Percentiles rank a stretch among this genome's conserved stretches.
These are phyloP conservation scores for Fusarium zealandicum DNA, from an alignment of 2,329 filamentous ascomycete species.

Conservation along the genomic window DNA sequence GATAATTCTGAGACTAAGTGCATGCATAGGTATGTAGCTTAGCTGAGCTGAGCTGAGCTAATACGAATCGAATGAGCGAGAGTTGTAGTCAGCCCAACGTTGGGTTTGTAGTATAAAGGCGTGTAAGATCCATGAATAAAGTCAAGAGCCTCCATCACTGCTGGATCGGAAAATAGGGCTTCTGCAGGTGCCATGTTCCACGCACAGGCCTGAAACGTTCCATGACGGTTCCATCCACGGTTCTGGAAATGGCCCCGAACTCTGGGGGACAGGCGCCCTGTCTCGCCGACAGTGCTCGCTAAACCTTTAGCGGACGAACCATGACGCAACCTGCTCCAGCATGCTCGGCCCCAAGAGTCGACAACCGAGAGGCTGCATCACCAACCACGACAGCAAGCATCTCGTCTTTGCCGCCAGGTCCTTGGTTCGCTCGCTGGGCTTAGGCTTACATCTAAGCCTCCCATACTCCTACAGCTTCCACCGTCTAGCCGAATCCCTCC, in stretches of 20 bases:
- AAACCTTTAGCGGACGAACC: conserved; percentile 4
- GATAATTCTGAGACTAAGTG: too few relatives aligned
- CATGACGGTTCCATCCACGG: not conserved
- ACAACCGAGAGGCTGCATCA: conserved; percentile 21
- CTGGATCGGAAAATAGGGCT: not conserved
- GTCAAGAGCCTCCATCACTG: not conserved
- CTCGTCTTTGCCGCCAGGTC: conserved; percentile 2
- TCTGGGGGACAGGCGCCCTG: not conserved
- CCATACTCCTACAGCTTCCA: not conserved
- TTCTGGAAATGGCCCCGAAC: not conserved
- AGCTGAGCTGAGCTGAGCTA: too few relatives aligned
- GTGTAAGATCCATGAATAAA: not conserved
- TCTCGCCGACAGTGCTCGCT: not conserved
- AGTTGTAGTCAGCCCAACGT: too few relatives aligned
- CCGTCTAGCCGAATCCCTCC: conserved; percentile 1
- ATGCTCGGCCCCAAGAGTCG: too few relatives aligned
- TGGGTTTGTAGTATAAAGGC: not conserved
- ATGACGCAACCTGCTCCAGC: conserved; percentile 29
- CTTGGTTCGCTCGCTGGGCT: not conserved
- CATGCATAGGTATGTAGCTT: too few relatives aligned
- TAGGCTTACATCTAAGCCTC: not conserved
- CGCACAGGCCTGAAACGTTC: not conserved
- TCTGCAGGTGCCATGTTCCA: not conserved
- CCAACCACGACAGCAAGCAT: conserved; percentile 13
- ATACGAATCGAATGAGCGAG: too few relatives aligned